Percentiles rank a stretch among this genome's conserved stretches.
Conservation (phyloP, 192 early-diverging fungal genomes). For the Coemansia brasiliensis region DNA sequence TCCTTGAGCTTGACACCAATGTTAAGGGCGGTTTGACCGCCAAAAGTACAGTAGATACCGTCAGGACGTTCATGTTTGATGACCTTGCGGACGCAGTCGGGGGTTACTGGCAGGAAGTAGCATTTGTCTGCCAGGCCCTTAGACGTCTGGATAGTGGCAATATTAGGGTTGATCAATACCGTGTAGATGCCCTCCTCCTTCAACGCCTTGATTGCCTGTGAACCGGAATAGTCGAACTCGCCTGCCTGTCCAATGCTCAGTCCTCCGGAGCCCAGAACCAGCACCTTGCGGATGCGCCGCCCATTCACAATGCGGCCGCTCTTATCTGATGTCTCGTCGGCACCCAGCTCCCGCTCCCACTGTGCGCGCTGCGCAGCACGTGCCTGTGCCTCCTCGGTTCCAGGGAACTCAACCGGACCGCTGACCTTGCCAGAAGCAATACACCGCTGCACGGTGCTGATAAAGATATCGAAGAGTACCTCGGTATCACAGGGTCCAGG, state of each 20-base stretch:
- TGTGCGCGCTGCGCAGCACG: constrained; percentile 31
- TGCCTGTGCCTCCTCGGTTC: constrained; percentile 48
- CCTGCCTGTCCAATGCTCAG: constrained; percentile 98
- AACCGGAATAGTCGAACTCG: constrained; percentile 99
- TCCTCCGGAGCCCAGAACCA: constrained; percentile 95
- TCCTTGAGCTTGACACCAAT: constrained; percentile 86
- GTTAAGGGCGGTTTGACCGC: constrained; percentile 98
- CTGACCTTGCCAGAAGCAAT: constrained; percentile 66
- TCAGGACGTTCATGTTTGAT: constrained; percentile 95
- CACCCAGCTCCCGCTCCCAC: constrained; percentile 48
- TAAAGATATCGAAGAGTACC: constrained; percentile 95
- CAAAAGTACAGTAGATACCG: constrained; percentile 98
- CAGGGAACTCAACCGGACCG: constrained; percentile 69
- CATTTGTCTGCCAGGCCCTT: constrained; percentile 96
- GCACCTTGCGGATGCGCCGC: constrained; percentile 83
- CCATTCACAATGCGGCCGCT: constrained; percentile 55
- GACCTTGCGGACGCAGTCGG: constrained; percentile 93
- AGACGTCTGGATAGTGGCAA: constrained; percentile 98
- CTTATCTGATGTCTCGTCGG: constrained; percentile 41
- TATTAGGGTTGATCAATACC: constrained; percentile 98
- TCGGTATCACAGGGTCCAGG: constrained; percentile 98
- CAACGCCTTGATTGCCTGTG: constrained; percentile 96
- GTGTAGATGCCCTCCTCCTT: constrained; percentile 97
- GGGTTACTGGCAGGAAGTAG: constrained; percentile 95
- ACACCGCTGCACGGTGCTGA: constrained; percentile 73